Conservation (phyloP, 306 rosid genomes). For the Fragaria iinumae region DNA sequence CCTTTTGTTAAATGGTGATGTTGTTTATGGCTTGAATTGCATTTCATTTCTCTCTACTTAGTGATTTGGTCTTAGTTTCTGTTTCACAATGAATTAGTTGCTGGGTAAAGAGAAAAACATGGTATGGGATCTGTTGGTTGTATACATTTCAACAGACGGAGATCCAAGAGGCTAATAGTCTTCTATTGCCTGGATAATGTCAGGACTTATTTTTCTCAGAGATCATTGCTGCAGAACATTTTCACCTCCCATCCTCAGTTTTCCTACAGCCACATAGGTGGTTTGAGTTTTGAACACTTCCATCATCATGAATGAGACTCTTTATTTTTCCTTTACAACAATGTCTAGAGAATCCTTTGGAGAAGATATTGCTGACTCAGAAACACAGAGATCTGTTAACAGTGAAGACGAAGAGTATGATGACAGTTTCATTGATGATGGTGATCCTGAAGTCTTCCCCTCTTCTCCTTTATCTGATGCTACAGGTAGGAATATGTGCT, state of each 20-base stretch:
- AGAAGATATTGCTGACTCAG: constrained; percentile 80
- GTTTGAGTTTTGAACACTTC: not conserved
- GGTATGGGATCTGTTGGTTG: not conserved
- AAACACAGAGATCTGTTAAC: constrained; percentile 53
- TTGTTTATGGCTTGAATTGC: not conserved
- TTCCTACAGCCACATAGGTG: not conserved
- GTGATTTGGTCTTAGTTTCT: not conserved
- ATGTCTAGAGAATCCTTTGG: constrained; percentile 75
- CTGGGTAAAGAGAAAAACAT: not conserved
- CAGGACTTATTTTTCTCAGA: not conserved
- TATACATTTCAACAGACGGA: not conserved
- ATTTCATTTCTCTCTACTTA: not conserved
- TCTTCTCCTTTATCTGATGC: constrained; percentile 43
- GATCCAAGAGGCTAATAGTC: not conserved
- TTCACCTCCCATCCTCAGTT: not conserved
- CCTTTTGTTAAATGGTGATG: constrained; percentile 32
- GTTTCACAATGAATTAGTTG: not conserved
- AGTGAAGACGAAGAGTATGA: constrained; percentile 69
- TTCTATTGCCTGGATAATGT: not conserved
- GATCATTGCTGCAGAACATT: not conserved
- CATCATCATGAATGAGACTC: not conserved
- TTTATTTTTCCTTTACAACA: constrained; percentile 39
- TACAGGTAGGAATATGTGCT: constrained; percentile 35
- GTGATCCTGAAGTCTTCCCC: constrained; percentile 40
- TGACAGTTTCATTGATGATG: constrained; percentile 73